These are phyloP conservation scores for Rhodamnia rubescens DNA, from an alignment of 345 rosid species.

Conservation along the genomic window DNA sequence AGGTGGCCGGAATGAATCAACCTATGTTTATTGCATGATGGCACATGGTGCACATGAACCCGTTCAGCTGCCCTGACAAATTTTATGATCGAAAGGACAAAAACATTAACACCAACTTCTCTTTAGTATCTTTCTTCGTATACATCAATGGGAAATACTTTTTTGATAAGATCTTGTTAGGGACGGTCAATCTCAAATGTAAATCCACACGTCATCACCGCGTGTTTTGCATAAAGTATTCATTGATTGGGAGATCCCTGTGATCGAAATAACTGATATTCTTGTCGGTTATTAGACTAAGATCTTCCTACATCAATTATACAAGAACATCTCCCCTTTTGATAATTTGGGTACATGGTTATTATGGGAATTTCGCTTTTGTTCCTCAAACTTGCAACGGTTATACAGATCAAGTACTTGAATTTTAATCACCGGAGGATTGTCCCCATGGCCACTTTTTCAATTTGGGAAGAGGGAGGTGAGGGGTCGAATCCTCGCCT, in stretches of 20 bases:
- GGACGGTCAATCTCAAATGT: no score
- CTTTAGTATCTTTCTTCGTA: background rate
- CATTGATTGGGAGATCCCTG: no score
- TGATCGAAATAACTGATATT: no score
- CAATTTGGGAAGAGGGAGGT: no score
- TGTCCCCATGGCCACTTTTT: no score
- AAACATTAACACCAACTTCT: background rate
- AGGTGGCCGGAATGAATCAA: background rate
- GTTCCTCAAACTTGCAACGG: background rate
- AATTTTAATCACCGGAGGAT: background rate
- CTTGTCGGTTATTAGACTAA: rapidly evolving
- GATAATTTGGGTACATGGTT: background rate
- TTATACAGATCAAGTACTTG: background rate
- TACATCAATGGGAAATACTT: no score
- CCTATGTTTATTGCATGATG: background rate
- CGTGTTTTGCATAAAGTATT: no score
- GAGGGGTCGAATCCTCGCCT: no score
- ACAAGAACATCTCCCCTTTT: background rate
- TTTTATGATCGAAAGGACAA: background rate
- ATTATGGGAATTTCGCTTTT: background rate
- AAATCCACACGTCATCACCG: no score
- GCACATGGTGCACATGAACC: background rate
- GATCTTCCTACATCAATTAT: background rate
- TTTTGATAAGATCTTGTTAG: no score
- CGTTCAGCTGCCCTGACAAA: background rate